Evolutionary conservation across 768 basidiomycete species (phyloP), one percentile per base, ranked within the genome.

Genomic region (Lentinus brumalis): DNA sequence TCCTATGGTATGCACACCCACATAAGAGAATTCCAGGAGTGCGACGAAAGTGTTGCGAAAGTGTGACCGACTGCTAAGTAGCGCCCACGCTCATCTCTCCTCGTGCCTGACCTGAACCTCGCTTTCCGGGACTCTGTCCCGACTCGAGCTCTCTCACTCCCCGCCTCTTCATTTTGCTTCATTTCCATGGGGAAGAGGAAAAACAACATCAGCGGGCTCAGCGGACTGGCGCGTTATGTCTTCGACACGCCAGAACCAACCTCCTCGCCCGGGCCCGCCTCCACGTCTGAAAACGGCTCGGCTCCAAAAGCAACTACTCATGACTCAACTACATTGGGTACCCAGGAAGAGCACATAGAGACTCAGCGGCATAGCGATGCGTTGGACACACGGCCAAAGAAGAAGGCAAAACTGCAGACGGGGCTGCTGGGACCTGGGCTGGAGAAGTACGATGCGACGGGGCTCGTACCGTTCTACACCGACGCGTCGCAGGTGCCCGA

Each of bases 381-480:
- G 10, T 14, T n/a, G 9, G 66, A 70, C 2, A 30, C 45, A 14
- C 73, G 65, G 11, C 76, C 77, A 11, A 49, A 69, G 53, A 82
- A 81, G 67, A 77, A 76, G 64, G 60, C 71, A 59, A 73, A 71
- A 66, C 5, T 52, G 14, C 54, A 26, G 31, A 44, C 65, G 1
- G 69, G 61, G 49, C 44, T 69, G 8, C 67, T 63, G 49, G 70
- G 57, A 70, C 72, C 67, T 26, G 78, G 71, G 70, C 38, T 63
- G 61, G 70, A 75, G 61, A 79, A 77, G 62, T 85, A 85, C 68
- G 89, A 95, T 68, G 91, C 88, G 21, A 85, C 84, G 0, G 83
- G 84, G 2, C 80, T 94, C 1, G 92, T 94, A 3, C 84, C 86
- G 3, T 84, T 86, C 69, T 95, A 91, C 70, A 81, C 77, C 15